Evolutionary conservation across 805 yeast species (phyloP), one percentile per base, ranked within the genome.

Genomic region (Torulaspora quercuum): DNA sequence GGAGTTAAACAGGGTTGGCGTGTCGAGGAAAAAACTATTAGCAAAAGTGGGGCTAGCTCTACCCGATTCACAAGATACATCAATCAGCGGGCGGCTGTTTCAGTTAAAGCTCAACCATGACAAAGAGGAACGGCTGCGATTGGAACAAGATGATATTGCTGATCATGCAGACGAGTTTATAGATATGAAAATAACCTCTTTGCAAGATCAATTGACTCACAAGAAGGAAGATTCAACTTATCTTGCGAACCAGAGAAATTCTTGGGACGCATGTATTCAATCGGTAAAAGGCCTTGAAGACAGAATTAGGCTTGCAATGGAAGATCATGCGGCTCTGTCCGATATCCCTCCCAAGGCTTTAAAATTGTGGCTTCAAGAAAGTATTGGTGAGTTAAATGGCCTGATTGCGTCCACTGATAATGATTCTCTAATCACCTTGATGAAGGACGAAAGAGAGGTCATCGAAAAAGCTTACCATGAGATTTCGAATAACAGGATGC

Each of bases 261-360:
- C 37, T 7, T 59, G 64, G 64, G 34, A 39, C 5, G 54, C 53
- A 12, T 49, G 50, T 11, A 29, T 52, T 6, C 33, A 36, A 4
- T 19, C 29, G 10, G 43, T 59, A 10, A 35, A 38, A 24, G 37
- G 38, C 5, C 33, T 59, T n/a, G 64, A 59, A 37, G 38, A 29
- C 9, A 29, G 35, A 10, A 30, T 50, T n/a, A 45, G 38, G 16
- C 8, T 33, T n/a, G 33, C 39, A 16, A 27, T 53, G 7, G 12
- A 33, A 11, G 18, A 25, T 12, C 15, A 35, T 19, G 11, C 25
- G 12, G 13, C n/a, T 3, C 13, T 13, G 4, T 23, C 38, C 13
- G 25, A 29, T 27, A 22, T 19, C 6, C 12, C 30, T 6, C 17
- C 29, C 7, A 25, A 15, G 15, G 30, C 31, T 23, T n/a, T 42